Evolutionary conservation across 2,329 filamentous ascomycete species (phyloP).

Genomic region (Scedosporium apiospermum): DNA sequence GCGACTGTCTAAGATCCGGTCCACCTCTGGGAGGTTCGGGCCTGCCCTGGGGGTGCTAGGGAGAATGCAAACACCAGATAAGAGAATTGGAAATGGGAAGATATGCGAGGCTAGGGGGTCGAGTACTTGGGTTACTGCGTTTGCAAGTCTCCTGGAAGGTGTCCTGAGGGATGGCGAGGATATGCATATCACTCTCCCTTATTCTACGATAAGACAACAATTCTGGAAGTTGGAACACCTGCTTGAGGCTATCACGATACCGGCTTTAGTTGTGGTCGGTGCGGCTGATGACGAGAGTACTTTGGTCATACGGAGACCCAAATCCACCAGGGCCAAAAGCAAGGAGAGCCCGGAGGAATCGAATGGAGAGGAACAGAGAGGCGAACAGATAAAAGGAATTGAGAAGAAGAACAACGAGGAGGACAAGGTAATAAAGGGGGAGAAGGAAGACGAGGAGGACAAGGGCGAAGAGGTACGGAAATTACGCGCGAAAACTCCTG

Average conservation of each 20-base stretch:
- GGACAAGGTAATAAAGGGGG: background rate
- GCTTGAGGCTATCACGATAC: constrained; percentile 41
- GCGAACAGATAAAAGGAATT: background rate
- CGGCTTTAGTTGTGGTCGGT: constrained; percentile 46
- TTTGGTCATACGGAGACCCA: constrained; percentile 24
- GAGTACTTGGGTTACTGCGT: constrained; percentile 44
- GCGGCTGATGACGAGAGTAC: constrained; percentile 39
- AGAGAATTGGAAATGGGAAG: background rate
- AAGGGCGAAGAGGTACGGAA: background rate
- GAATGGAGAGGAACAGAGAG: background rate
- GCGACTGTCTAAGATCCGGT: constrained; percentile 30
- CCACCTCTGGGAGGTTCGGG: constrained; percentile 40
- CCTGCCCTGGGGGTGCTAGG: constrained; percentile 27
- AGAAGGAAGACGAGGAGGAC: constrained; percentile 7
- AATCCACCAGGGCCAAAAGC: background rate
- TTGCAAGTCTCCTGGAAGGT: constrained; percentile 45
- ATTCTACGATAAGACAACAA: constrained; percentile 43
- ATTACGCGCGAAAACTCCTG: background rate
- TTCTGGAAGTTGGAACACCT: constrained; percentile 37
- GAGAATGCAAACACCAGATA: background rate
- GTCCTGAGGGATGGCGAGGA: constrained; percentile 52
- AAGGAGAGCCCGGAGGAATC: background rate
- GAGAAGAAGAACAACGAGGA: background rate
- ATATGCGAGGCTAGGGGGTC: background rate
- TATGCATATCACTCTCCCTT: constrained; percentile 47